A percentile compares a stretch with the other conserved stretches of the same genome.
Conservation (phyloP, 495 filamentous ascomycete genomes). For the Chaetomium fimeti region DNA sequence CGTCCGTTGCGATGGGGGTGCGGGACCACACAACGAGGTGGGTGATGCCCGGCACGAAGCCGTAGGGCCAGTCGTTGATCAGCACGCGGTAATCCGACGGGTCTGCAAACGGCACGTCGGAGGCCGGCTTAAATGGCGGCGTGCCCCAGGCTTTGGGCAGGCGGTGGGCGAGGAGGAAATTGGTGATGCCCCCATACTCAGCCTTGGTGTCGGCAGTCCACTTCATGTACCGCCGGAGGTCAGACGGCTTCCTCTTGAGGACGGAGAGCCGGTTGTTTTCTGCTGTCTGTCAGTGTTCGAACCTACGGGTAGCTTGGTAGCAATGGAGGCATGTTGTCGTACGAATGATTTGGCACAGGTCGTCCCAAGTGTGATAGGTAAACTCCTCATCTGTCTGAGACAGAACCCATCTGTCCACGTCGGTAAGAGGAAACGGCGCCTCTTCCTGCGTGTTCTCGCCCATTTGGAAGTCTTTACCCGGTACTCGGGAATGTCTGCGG, state of each 20-base stretch:
- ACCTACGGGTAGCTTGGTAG: background rate
- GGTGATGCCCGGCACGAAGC: constrained; percentile 64
- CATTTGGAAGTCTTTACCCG: constrained; percentile 28
- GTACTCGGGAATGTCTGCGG: background rate
- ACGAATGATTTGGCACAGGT: constrained; percentile 67
- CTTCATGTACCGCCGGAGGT: constrained; percentile 76
- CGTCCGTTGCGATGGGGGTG: constrained; percentile 56
- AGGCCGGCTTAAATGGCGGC: constrained; percentile 52
- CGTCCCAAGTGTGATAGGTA: constrained; percentile 64
- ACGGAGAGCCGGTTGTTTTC: constrained; percentile 68
- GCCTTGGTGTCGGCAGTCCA: constrained; percentile 71
- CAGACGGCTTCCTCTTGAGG: constrained; percentile 78
- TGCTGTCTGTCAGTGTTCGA: constrained; percentile 33
- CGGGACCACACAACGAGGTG: constrained; percentile 69
- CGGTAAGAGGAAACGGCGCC: constrained; percentile 62
- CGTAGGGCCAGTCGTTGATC: constrained; percentile 92
- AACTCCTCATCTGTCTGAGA: constrained; percentile 71
- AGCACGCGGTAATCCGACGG: constrained; percentile 72
- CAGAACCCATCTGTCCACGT: constrained; percentile 63
- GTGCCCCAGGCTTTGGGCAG: constrained; percentile 63
- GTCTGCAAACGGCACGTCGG: constrained; percentile 64
- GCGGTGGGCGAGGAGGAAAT: constrained; percentile 70
- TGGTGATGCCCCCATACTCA: constrained; percentile 72
- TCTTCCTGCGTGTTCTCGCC: constrained; percentile 35
- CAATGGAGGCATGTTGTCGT: constrained; percentile 26